phyloP scores from a whole-genome alignment of 148 eudicot species.

The Chenopodium berlandieri region DNA sequence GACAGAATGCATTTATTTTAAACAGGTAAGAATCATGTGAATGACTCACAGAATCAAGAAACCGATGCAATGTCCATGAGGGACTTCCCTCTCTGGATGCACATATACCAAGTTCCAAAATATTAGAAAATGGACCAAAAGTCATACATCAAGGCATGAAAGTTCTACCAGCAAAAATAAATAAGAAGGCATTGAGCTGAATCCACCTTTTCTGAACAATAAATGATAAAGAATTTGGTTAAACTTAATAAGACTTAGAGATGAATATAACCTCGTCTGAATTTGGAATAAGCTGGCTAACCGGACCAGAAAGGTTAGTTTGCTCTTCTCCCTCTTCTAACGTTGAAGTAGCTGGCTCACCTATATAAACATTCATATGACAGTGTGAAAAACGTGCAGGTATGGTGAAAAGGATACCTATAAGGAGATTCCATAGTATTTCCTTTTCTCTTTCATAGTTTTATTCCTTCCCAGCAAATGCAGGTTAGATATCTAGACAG shows the following conservation, averaged over 20 bases:
- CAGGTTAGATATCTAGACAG: background rate
- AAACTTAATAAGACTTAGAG: background rate
- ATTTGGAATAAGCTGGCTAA: slow-evolving; percentile 54
- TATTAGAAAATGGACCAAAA: background rate
- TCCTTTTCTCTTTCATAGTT: background rate
- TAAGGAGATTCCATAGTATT: background rate
- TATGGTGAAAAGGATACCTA: background rate
- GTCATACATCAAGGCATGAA: background rate
- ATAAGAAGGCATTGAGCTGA: background rate
- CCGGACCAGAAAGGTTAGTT: slow-evolving; percentile 29
- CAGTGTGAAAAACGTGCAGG: slow-evolving; percentile 6
- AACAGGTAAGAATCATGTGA: background rate
- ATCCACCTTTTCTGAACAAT: background rate
- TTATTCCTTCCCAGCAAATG: background rate
- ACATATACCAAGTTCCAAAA: background rate
- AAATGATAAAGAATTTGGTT: background rate
- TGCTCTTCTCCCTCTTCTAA: slow-evolving; percentile 39
- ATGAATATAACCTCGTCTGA: slow-evolving; percentile 46
- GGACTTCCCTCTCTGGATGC: background rate
- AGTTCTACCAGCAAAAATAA: background rate
- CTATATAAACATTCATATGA: slow-evolving; percentile 16
- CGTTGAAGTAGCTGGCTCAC: slow-evolving; percentile 16
- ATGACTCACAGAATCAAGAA: background rate
- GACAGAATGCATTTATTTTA: background rate
- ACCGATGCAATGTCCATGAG: slow-evolving; percentile 1